Base-by-base conservation (phyloP, 1,139 yeast genomes). In the Schwanniomyces etchellsii region DNA sequence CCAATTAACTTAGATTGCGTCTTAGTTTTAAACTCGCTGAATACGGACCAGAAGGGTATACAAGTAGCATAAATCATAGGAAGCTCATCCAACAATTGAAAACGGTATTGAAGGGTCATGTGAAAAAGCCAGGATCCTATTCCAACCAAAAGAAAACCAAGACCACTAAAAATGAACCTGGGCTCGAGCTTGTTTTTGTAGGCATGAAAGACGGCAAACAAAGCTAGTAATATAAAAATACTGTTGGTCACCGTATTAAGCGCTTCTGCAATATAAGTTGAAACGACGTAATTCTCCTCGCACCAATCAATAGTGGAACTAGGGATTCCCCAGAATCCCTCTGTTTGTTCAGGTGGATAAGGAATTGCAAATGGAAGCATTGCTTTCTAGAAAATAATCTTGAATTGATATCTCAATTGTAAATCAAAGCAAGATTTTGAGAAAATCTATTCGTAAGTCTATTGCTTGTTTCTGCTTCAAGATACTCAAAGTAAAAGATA, bases 41-140 rank as follows among this genome's bases (percentile, higher is more conserved):
- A 83, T 2, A 88, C 78, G 34, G 86, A 79, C 86, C 96, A 93
- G 41, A 85, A 81, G 0, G 97, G 97, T 17, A 91, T 80, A 44
- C 96, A 88, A 2, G 97, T 91, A 22, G 96, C 96, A 57, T 91
- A 91, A 39, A 91, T 85, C 98, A 91, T 91, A 26, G 98, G 98
- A 48, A 91, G 68, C 57, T 91, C 98, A 59, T 91, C 98, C 54
- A 91, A 67, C 38, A 91, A 58, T 60, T 91, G 98, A 60, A 74
- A 91, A 52, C 82, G 88, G 55, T 88, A 89, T 40, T 75, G 68
- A 44, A 91, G 66, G 5, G 97, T 89, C 96, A 91, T 91, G 56
- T 91, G 98, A 63, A 91, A 91, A 44, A 86, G 62, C 94, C 96
- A 91, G 21, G 88, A 77, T 2, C 98, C 98, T 24, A 88, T 55